Evolutionary conservation across 345 rosid genomes (phyloP).

Genomic region (Durio zibethinus): DNA sequence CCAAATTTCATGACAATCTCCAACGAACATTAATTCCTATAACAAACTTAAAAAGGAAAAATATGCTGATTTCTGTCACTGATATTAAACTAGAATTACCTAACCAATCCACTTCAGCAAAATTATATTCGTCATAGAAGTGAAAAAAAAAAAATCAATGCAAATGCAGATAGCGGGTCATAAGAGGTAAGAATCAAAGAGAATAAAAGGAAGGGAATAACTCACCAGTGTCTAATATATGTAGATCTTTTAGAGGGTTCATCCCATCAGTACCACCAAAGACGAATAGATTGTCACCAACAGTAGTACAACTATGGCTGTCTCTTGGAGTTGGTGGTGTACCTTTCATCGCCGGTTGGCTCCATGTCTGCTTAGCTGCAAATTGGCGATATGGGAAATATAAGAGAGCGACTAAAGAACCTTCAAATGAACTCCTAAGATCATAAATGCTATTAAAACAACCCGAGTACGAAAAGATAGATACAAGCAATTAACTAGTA

Average conservation of each 20-base stretch:
- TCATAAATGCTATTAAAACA: conserved; percentile 1
- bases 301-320: conserved; percentile 84
- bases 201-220: conserved; percentile 11
- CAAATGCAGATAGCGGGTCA: background rate
- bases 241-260: conserved; percentile 76
- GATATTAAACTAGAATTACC: background rate
- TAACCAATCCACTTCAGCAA: background rate
- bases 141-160: background rate
- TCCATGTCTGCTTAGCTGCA: conserved; percentile 81
- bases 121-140: background rate
- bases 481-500: background rate
- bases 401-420: background rate
- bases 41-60: background rate
- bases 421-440: background rate
- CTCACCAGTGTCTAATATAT: conserved; percentile 84
- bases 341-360: conserved; percentile 69
- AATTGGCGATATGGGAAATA: conserved; percentile 12
- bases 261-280: conserved; percentile 96
- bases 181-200: conserved; percentile 11
- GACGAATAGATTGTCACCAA: conserved; percentile 68
- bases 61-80: background rate
- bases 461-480: background rate
- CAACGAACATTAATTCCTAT: background rate
- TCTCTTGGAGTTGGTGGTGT: conserved; percentile 81
- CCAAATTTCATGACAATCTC: background rate